Base-by-base conservation (phyloP, 208 protist genomes). In the Porcisia deanei region DNA sequence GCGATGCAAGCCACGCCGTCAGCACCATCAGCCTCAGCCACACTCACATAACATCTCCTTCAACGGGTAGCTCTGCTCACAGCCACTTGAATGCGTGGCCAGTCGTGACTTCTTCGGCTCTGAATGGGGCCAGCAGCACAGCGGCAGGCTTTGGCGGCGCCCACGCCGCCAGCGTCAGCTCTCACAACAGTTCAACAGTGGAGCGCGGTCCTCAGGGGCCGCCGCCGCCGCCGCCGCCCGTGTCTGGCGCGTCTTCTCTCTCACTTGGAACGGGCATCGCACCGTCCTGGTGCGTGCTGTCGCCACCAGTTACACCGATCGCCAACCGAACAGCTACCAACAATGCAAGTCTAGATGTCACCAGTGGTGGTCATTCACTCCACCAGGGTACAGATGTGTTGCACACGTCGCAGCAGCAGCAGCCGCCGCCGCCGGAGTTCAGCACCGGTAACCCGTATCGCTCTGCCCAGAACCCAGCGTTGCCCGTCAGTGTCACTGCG, bases 271-370 rank as follows among this genome's bases (percentile, higher is more conserved):
- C 25, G 30, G 68, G 37, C 53, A 60, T 18, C 30, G 9, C 34
- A 20, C 37, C 68, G 37, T 25, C 34, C 14, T 72, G 16, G 30
- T 30, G 37, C 68, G 22, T 61, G 34, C 37, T 4, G 4, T 37
- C 53, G 7, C 16, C 43, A 22, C 8, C 68, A 54, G 68, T 61
- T 39, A 34, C 68, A 47, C 8, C 53, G 30, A 34, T 37, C 7
- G 68, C 37, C 2, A 47, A 18, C 1, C 37, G 41, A 7, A 18
- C 53, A 7, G 41, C 20, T 6, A 72, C 68, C 4, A 34, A 49
- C 68, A 39, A 37, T 47, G 68, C 53, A 37, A 60, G 34, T 37
- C 34, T 72, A 12, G 68, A 61, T 34, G 66, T 22, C 47, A 45
- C 37, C 20, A 43, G 7, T 22, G 52, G 34, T 16, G 53, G 3